Evolutionary conservation across 805 yeast species (phyloP), one percentile per base, ranked within the genome.

Genomic region (Metschnikowia santaceciliae): DNA sequence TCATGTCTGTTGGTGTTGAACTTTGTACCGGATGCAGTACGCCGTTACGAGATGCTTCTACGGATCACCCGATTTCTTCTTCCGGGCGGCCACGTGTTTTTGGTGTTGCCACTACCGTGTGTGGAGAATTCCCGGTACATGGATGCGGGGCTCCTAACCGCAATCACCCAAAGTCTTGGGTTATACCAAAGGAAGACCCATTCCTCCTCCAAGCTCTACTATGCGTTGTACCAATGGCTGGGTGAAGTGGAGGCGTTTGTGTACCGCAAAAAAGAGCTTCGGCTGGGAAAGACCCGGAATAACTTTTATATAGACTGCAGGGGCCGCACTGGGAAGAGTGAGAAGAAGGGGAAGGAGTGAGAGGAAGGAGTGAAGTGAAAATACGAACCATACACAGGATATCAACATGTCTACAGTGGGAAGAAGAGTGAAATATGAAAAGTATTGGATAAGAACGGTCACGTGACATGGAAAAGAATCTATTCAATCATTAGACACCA

Each of bases 71-170:
- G 70, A 26, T 91, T 88, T 61, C 69, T 91, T 36, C 32, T 50
- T 20, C 47, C 57, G 6, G 52, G 65, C 3, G 72, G 80, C 4
- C 61, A 74, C 33, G 65, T 90, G 4, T 91, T 92, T 62, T 66
- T 92, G 11, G 98, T 92, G 6, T 69, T 92, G 3, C 99, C 99
- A 0, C 72, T 87, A 34, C 96, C 98, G 0, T 92, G 99, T 63
- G 72, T 89, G 1, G 65, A 71, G 7, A 91, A 92, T 64, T 90
- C 97, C 0, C 74, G 98, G 42, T 92, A 91, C 63, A 81, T 85
- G 65, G 78, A 80, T 54, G 71, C 74, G 37, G 63, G 61, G 0
- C 66, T 64, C 23, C 68, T 80, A 7, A 56, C 64, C 1, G 63
- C 66, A 1, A 76, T 90, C 11, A 77, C 86, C 80, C 33, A 52